Base-by-base conservation (phyloP, 2,329 filamentous ascomycete genomes). In the Monosporascus ibericus region DNA sequence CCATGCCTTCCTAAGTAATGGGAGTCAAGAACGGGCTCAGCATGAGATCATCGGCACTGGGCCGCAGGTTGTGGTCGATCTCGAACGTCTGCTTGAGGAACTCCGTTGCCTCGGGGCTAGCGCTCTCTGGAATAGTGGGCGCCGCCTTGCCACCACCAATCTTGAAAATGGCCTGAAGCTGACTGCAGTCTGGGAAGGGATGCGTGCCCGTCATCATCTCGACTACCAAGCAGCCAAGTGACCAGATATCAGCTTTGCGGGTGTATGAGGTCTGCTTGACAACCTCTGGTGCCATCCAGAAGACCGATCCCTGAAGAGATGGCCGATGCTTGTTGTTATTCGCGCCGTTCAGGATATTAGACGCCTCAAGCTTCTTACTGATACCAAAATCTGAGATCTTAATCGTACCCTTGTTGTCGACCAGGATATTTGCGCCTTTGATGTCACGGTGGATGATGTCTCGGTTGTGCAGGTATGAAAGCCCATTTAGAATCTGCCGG, bases 301-400 rank as follows among this genome's bases (percentile, higher is more conserved):
- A 99, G 49, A 99, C 94, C 25, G 91, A 96, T 15, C 94, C 94
- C 70, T 99, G 94, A 3, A 99, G 81, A 1, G 92, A 97, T 3
- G 85, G 84, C 5, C 84, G 77, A 64, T 87, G 78, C 68, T 84
- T 85, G 70, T 80, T 84, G 70, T 84, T 85, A 65, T 79, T 81
- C 65, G 76, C 86, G 62, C 78, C 86, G 65, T 70, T 84, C 47
- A 95, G 82, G 44, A 96, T 82, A 55, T 92, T 94, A 52, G 90
- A 87, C 15, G 91, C 91, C 71, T 97, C 92, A 40, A 97, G 88
- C 69, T 95, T 95, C 78, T 99, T 99, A 55, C 89, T 95, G 68
- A 99, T 97, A 67, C 94, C 94, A 63, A 99, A 99, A 77, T 99
- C 94, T 8, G 92, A 97, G 60, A 99, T 99, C 75, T 99, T 99